A percentile compares a stretch with the other conserved stretches of the same genome.
These are phyloP conservation scores for Leonotis leonurus DNA, from an alignment of 257 asterid genomes.

Conservation along the genomic window DNA sequence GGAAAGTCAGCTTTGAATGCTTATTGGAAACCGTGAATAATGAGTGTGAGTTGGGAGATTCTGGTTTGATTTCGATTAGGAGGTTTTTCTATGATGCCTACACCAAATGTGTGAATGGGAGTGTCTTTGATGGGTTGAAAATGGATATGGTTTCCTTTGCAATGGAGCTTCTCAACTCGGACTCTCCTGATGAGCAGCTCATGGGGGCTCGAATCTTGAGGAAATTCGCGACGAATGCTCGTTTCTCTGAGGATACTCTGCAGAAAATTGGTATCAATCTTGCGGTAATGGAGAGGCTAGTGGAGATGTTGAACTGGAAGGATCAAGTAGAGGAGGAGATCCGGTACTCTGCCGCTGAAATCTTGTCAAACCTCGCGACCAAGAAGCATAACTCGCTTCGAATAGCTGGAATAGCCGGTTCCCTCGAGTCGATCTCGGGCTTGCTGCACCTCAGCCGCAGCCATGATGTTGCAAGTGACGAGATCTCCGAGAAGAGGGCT, in stretches of 20 bases:
- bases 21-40: conserved; percentile 52
- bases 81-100: conserved; percentile 90
- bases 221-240: conserved; percentile 35
- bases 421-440: conserved; percentile 80
- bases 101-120: conserved; percentile 67
- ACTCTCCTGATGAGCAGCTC: conserved; percentile 79
- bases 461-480: conserved; percentile 48
- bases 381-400: conserved; percentile 61
- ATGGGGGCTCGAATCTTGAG: conserved; percentile 67
- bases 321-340: conserved; percentile 73
- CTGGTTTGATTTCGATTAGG: conserved; percentile 55
- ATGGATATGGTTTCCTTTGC: conserved; percentile 88
- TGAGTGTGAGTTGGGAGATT: conserved; percentile 68
- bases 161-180: conserved; percentile 72
- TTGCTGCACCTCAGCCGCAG: conserved; percentile 51
- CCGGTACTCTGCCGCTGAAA: conserved; percentile 72
- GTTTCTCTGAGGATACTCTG: conserved; percentile 63
- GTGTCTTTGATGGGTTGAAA: conserved; percentile 84
- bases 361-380: conserved; percentile 50
- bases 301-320: conserved; percentile 94
- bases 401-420: conserved; percentile 72
- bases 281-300: conserved; percentile 63
- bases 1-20: conserved; percentile 49
- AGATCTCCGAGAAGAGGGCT: conserved; percentile 57
- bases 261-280: conserved; percentile 78